A percentile compares a stretch with the other conserved stretches of the same genome.
Evolutionary conservation across 2,329 filamentous ascomycete genomes (phyloP).

Genomic region (Arthrobotrys iridis): DNA sequence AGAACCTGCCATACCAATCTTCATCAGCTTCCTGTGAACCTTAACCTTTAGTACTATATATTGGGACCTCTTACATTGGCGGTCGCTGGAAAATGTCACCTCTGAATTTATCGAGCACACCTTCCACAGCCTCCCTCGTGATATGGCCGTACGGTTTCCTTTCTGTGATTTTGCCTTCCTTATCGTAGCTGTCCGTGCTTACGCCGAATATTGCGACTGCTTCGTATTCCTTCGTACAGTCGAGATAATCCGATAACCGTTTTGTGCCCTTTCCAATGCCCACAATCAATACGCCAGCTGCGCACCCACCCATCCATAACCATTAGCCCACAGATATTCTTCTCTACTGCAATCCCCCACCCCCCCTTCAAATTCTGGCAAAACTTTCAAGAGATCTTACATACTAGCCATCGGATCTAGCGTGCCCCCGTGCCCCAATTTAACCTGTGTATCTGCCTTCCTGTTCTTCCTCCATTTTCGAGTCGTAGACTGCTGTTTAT

Average conservation of each 20-base stretch:
- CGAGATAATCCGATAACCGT: constrained; percentile 77
- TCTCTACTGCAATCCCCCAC: background rate
- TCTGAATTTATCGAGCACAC: constrained; percentile 77
- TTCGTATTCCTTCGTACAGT: constrained; percentile 94
- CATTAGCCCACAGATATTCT: background rate
- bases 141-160: constrained; percentile 81
- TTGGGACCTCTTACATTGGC: constrained; percentile 69
- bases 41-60: background rate
- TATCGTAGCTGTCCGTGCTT: constrained; percentile 91
- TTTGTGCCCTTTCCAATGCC: constrained; percentile 92
- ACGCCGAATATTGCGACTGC: constrained; percentile 88
- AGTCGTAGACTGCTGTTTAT: constrained; percentile 60
- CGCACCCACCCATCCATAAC: background rate
- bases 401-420: constrained; percentile 85
- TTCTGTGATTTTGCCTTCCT: constrained; percentile 81
- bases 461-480: constrained; percentile 70
- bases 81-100: constrained; percentile 90
- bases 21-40: background rate
- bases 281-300: constrained; percentile 82
- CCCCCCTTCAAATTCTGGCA: too few species aligned
- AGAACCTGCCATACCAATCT: constrained; percentile 68
- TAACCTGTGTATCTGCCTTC: constrained; percentile 69
- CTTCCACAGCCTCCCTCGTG: constrained; percentile 79
- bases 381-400: background rate
- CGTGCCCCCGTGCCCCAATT: constrained; percentile 93